A percentile compares a stretch with the other conserved stretches of the same genome.
phyloP scores from a whole-genome alignment of 2,329 filamentous ascomycete genomes.

The Diplodia intermedia region DNA sequence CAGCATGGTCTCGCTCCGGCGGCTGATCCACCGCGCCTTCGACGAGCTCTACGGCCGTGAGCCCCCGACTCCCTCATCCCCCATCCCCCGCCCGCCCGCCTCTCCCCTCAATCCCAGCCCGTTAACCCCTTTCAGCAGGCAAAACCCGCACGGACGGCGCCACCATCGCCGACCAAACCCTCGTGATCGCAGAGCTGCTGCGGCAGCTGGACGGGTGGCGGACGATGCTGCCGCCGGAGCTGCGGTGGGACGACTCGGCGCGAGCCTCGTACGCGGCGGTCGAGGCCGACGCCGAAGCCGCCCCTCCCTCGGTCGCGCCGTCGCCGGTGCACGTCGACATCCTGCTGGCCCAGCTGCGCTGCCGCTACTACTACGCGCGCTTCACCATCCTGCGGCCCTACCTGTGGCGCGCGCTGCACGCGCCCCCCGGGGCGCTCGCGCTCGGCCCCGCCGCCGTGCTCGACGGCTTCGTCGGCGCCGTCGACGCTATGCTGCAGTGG shows the following conservation, averaged over 20 bases:
- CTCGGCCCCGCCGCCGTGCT: neutral
- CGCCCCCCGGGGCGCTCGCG: conserved; percentile 44
- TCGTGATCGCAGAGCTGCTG: conserved; percentile 59
- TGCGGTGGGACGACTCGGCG: conserved; percentile 62
- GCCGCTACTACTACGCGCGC: conserved; percentile 35
- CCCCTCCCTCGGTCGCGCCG: neutral
- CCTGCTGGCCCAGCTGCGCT: conserved; percentile 34
- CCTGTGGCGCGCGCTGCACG: conserved; percentile 44
- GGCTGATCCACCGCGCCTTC: conserved; percentile 62
- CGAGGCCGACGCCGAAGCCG: conserved; percentile 31
- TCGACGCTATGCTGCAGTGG: conserved; percentile 64
- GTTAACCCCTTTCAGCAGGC: neutral
- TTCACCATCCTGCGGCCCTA: conserved; percentile 35
- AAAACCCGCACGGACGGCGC: neutral
- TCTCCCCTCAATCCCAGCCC: no score
- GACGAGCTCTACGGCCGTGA: conserved; percentile 60
- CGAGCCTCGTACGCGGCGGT: no score
- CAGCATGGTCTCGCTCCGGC: conserved; percentile 64
- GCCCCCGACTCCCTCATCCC: conserved; percentile 33
- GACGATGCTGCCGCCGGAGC: conserved; percentile 59
- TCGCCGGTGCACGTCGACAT: conserved; percentile 45
- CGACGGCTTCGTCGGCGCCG: conserved; percentile 39
- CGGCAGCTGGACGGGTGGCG: conserved; percentile 65
- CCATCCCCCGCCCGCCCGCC: no score
- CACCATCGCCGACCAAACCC: neutral